These are phyloP conservation scores for Globisporangium splendens DNA, from an alignment of 352 stramenopile species.

Conservation along the genomic window DNA sequence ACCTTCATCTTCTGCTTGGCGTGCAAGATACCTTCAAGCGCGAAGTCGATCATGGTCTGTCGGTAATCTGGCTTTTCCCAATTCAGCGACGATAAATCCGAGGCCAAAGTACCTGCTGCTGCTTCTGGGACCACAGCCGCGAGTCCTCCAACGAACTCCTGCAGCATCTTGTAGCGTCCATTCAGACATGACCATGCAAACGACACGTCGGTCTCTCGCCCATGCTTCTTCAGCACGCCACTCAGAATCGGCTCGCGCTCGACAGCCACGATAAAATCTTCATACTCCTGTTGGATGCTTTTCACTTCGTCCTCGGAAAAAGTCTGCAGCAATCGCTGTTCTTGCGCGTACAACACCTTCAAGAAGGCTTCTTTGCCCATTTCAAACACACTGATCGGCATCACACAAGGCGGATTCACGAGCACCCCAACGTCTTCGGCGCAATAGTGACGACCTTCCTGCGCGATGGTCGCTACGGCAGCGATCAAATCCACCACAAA, in stretches of 20 bases:
- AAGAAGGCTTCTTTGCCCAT: conserved; percentile 53
- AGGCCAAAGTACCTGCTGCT: conserved; percentile 24
- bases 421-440: conserved; percentile 31
- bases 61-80: conserved; percentile 69
- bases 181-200: conserved; percentile 64
- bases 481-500: conserved; percentile 46
- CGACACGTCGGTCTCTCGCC: conserved; percentile 49
- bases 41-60: conserved; percentile 56
- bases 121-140: conserved; percentile 40
- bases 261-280: conserved; percentile 41
- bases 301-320: conserved; percentile 41
- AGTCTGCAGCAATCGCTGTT: conserved; percentile 37
- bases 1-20: conserved; percentile 63
- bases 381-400: conserved; percentile 46
- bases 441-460: conserved; percentile 49
- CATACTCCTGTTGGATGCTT: conserved; percentile 41
- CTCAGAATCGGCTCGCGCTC: conserved; percentile 46
- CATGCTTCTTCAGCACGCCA: conserved; percentile 53
- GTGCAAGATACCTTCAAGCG: conserved; percentile 63
- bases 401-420: conserved; percentile 39
- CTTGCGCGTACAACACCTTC: conserved; percentile 35
- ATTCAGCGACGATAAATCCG: conserved; percentile 42
- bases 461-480: conserved; percentile 32
- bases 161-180: conserved; percentile 41
- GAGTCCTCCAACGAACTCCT: conserved; percentile 55